Base-by-base conservation (phyloP, 2,329 filamentous ascomycete genomes). In the Fusarium humuli region DNA sequence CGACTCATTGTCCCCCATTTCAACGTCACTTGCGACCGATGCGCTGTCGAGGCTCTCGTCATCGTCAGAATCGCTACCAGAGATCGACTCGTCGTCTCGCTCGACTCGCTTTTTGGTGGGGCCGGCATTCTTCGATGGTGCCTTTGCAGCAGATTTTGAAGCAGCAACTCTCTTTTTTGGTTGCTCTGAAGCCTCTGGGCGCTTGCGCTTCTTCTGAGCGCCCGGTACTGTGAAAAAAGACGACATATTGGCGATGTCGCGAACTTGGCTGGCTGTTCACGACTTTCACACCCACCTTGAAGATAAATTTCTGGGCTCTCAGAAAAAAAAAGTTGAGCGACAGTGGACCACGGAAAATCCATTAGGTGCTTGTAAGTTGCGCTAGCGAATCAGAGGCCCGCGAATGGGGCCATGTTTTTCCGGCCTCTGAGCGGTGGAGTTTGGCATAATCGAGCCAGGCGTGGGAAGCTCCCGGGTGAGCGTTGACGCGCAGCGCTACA, bases 171-270 rank as follows among this genome's bases (percentile, higher is more conserved):
- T 84, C 77, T 90, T 91, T 79, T 90, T 90, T 3, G 88, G 86
- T 8, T 80, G 80, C 53, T 89, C 85, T 18, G 83, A 77, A 27
- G 86, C 85, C 60, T 83, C 80, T 9, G 84, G 77, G 66, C 94
- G 88, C 86, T 98, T 98, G 75, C 96, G 87, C 87, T 98, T 98
- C 83, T 93, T 93, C 77, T 95, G 92, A 53, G 92, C 91, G 42
- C 92, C 92, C 8, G 96, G 94, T 41, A 91, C 85, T 54, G 94
- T 97, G 82, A 99, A 99, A 82, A 98, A 99, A 41, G 94, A 97
- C 77, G 95, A 97, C 94, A 97, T 97, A 72, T 71, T 83, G 73
- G 75, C 68, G 73, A 62, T 47, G 65, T 56, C 69, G 69, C 58
- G 56, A 62, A 48, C 67, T 75, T 73, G 70, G 67, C 66, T 76